Percentiles rank a stretch among this genome's conserved stretches.
phyloP scores from a whole-genome alignment of 495 filamentous ascomycete species.

The Daldinia caldariorum region DNA sequence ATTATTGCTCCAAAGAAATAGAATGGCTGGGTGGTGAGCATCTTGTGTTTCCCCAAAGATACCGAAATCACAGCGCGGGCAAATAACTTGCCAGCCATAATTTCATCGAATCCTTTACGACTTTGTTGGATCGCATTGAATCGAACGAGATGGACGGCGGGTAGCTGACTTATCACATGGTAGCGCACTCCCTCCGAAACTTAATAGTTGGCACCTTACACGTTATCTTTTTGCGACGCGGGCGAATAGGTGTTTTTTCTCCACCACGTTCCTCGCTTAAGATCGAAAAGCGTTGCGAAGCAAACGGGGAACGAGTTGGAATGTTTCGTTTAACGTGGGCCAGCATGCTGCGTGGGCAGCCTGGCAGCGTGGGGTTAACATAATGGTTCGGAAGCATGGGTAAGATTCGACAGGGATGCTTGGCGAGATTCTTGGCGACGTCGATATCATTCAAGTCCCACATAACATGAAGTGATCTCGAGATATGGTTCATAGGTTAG shows the following conservation, averaged over 20 bases:
- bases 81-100: conserved; percentile 15
- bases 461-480: not conserved
- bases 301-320: conserved; percentile 3
- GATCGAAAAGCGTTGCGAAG: conserved; percentile 8
- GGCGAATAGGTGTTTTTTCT: conserved; percentile 6
- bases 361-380: conserved; percentile 14
- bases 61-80: conserved; percentile 1
- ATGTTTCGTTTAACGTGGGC: conserved; percentile 18
- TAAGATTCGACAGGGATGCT: conserved; percentile 15
- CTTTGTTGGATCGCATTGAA: conserved; percentile 15
- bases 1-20: not conserved
- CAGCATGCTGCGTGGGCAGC: not conserved
- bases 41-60: not conserved
- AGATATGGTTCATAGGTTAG: not conserved
- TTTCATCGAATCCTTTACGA: conserved; percentile 19
- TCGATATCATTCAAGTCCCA: too few species aligned
- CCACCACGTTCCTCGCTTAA: conserved; percentile 12
- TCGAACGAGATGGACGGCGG: conserved; percentile 1
- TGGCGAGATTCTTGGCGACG: not conserved
- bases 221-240: not conserved
- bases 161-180: conserved; percentile 19
- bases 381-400: conserved; percentile 14
- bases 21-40: not conserved
- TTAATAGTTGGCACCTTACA: conserved; percentile 7
- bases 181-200: conserved; percentile 27